Evolutionary conservation across 1,284 basidiomycete species (phyloP).

Genomic region (Leccinum subrobustum): DNA sequence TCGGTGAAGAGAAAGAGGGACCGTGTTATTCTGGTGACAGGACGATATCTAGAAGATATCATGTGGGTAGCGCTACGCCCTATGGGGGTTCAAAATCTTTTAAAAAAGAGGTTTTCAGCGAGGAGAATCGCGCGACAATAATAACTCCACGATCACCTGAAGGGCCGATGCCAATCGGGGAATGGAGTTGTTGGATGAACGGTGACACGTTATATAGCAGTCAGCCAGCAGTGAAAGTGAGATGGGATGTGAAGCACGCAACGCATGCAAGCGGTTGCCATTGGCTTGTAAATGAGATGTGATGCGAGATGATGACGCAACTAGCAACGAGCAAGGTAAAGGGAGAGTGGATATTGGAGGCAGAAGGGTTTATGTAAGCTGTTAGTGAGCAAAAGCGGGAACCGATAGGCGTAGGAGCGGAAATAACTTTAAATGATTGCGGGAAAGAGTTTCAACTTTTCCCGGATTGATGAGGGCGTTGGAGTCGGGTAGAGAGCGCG

Average conservation of each 20-base stretch:
- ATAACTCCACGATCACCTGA: not conserved
- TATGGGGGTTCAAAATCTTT: not conserved
- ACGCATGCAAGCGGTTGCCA: not conserved
- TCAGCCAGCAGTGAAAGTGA: not conserved
- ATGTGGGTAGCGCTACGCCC: not conserved
- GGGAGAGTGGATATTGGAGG: not conserved
- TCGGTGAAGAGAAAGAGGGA: not conserved
- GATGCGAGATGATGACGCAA: not conserved
- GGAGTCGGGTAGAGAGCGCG: not conserved
- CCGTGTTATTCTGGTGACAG: not conserved
- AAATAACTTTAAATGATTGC: constrained; percentile 9
- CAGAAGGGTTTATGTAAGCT: not conserved
- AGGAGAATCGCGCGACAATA: not conserved
- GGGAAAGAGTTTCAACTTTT: constrained; percentile 7
- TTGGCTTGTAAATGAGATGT: not conserved
- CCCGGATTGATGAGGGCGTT: not conserved
- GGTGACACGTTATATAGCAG: not conserved
- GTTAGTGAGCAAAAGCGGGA: not conserved
- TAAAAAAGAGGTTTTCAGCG: not conserved
- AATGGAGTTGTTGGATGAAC: not conserved
- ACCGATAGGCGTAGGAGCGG: constrained; percentile 11
- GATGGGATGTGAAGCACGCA: not conserved
- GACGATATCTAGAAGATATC: not conserved
- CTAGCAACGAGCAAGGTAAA: not conserved
- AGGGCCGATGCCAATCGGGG: not conserved